Percentiles rank a stretch among this genome's conserved stretches.
phyloP scores from a whole-genome alignment of 2,329 filamentous ascomycete genomes.

The Fusarium sp. region DNA sequence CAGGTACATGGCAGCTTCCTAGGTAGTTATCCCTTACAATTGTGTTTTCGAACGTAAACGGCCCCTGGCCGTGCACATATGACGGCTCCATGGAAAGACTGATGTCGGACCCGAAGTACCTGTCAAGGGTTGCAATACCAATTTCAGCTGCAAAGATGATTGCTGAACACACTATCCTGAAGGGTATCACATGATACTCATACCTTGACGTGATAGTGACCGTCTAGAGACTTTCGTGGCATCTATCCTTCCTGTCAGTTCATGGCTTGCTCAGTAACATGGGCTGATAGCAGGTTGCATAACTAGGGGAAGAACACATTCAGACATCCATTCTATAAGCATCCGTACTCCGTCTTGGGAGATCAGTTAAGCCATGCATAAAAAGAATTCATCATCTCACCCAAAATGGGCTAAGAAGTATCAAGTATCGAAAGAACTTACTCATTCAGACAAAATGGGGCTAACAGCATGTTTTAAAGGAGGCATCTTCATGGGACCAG shows the following conservation, averaged over 20 bases:
- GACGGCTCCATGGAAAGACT: not conserved
- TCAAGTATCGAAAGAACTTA: conserved; percentile 6
- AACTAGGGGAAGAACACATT: conserved; percentile 2
- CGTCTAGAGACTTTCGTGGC: not conserved
- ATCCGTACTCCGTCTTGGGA: conserved; percentile 38
- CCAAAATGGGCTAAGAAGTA: not conserved
- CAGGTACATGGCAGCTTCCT: not conserved
- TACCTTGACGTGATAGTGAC: not conserved
- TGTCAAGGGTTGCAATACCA: not conserved
- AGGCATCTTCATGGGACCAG: not conserved
- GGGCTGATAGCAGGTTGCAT: not conserved
- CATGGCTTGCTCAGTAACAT: conserved; percentile 2
- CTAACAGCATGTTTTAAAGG: not conserved
- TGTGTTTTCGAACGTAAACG: not conserved
- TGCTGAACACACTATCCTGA: not conserved
- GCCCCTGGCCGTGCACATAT: not conserved
- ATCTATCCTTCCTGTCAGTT: not conserved
- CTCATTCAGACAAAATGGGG: not conserved
- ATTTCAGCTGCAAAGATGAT: not conserved
- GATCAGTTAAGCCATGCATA: conserved; percentile 50
- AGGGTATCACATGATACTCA: not conserved
- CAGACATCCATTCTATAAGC: conserved; percentile 47
- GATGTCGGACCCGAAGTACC: not conserved
- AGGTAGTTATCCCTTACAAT: not conserved
- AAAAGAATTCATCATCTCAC: conserved; percentile 44